Evolutionary conservation across 306 rosid species (phyloP), one percentile per base, ranked within the genome.

Genomic region (Prunus dulcis): DNA sequence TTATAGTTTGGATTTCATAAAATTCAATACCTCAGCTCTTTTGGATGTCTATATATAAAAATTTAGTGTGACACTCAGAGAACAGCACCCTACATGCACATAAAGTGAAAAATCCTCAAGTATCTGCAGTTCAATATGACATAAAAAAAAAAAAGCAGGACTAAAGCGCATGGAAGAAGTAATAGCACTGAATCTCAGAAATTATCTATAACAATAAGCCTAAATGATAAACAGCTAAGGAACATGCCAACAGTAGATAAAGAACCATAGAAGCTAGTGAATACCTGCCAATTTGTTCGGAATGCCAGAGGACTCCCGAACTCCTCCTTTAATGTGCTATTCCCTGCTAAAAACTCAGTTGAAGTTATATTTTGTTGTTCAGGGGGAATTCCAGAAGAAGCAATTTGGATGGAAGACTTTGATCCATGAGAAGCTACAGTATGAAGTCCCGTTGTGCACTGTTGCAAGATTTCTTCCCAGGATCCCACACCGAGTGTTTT

Each of bases 241-340:
- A 32, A 23, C 50, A 64, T 38, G 64, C 22, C 19, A 34, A 25
- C 38, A 3, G 13, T 27, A 30, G 46, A 14, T 14, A 19, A 61
- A 69, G 27, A 30, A 64, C 2, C 13, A 80, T 34, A 19, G 30
- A 30, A 64, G 30, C 49, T 6, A 12, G 30, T 74, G 77, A 79
- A 77, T 86, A 93, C 98, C 98, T 86, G 91, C 94, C 96, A 90
- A 74, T 77, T 83, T 55, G 91, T 77, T 78, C 83, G 80, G 62
- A 83, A 74, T 75, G 91, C 67, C 79, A 70, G 80, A 77, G 89
- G 79, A 79, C 64, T 85, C 72, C 79, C 86, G 61, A 78, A 81
- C 77, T 82, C 87, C 79, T 69, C 84, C 63, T 74, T 69, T 51
- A 81, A 56, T 66, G 64, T 67, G 74, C 75, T 84, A 78, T 83